Percentiles rank a stretch among this genome's conserved stretches.
phyloP scores from a whole-genome alignment of 352 stramenopile genomes.

The Globisporangium cylindrosporum region DNA sequence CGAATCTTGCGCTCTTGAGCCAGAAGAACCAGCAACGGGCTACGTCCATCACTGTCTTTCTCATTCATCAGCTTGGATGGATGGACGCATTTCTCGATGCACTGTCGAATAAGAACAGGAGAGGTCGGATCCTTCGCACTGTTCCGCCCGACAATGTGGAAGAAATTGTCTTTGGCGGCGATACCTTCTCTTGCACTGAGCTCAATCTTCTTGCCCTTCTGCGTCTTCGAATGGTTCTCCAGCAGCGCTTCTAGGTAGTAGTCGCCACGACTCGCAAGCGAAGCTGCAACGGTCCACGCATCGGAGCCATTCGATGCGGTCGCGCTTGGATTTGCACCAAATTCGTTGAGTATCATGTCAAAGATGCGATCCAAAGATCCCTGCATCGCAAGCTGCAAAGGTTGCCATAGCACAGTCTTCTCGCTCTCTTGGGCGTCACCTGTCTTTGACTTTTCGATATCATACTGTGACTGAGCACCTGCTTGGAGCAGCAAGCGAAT shows the following conservation, averaged over 20 bases:
- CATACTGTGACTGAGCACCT: constrained; percentile 43
- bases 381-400: constrained; percentile 58
- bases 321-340: constrained; percentile 33
- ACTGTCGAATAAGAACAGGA: constrained; percentile 34
- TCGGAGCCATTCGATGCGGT: constrained; percentile 42
- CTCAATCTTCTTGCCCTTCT: constrained; percentile 30
- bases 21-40: constrained; percentile 52
- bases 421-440: constrained; percentile 12
- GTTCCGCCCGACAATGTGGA: constrained; percentile 48
- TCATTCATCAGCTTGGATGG: constrained; percentile 39
- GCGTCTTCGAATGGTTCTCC: constrained; percentile 33
- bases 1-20: constrained; percentile 23
- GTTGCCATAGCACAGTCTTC: constrained; percentile 30
- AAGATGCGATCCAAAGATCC: constrained; percentile 44
- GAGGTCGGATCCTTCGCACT: constrained; percentile 20
- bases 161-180: constrained; percentile 48
- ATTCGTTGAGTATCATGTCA: constrained; percentile 44
- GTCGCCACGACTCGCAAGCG: constrained; percentile 30
- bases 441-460: constrained; percentile 26
- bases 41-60: constrained; percentile 43
- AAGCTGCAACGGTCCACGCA: constrained; percentile 56
- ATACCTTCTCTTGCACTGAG: constrained; percentile 23
- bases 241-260: constrained; percentile 52
- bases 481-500: constrained; percentile 52
- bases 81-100: constrained; percentile 30